Conservation (phyloP, 2,329 filamentous ascomycete genomes). For the Trichoderma gracile region DNA sequence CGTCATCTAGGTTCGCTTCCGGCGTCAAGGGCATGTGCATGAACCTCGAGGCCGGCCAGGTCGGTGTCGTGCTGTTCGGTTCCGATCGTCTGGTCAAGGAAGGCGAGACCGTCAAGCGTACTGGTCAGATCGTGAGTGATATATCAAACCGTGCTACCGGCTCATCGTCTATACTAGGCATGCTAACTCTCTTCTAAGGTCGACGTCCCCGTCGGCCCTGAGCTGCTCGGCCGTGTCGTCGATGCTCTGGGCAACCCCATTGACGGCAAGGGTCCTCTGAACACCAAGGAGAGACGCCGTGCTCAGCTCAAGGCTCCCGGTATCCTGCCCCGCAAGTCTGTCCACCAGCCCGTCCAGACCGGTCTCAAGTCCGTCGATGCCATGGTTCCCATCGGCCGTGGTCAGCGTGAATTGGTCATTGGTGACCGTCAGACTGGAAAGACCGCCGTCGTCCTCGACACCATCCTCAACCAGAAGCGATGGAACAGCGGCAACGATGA, state of each 20-base stretch:
- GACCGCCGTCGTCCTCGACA: constrained; percentile 96
- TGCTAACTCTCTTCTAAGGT: constrained; percentile 61
- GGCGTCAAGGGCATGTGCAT: constrained; percentile 99
- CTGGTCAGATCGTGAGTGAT: constrained; percentile 89
- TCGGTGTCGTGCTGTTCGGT: constrained; percentile 99
- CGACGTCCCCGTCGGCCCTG: constrained; percentile 89
- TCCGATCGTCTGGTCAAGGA: constrained; percentile 99
- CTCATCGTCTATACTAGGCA: not conserved
- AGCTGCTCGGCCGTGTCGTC: constrained; percentile 95
- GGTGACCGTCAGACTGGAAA: constrained; percentile 99
- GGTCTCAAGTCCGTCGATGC: constrained; percentile 99
- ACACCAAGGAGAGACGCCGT: constrained; percentile 88
- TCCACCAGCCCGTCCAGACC: constrained; percentile 98
- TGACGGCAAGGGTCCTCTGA: constrained; percentile 97
- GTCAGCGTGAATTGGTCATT: constrained; percentile 99
- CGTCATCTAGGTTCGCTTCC: constrained; percentile 80
- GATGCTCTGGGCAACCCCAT: constrained; percentile 99
- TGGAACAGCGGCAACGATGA: constrained; percentile 90
- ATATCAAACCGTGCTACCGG: not conserved
- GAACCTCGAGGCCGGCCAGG: constrained; percentile 99
- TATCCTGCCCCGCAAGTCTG: constrained; percentile 94
- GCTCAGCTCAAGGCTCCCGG: constrained; percentile 98
- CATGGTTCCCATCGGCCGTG: constrained; percentile 99
- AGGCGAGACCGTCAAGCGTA: constrained; percentile 99
- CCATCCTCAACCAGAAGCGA: constrained; percentile 98